A percentile compares a stretch with the other conserved stretches of the same genome.
Conservation (phyloP, 169 alveolate species). For the Eimeria sp. region DNA sequence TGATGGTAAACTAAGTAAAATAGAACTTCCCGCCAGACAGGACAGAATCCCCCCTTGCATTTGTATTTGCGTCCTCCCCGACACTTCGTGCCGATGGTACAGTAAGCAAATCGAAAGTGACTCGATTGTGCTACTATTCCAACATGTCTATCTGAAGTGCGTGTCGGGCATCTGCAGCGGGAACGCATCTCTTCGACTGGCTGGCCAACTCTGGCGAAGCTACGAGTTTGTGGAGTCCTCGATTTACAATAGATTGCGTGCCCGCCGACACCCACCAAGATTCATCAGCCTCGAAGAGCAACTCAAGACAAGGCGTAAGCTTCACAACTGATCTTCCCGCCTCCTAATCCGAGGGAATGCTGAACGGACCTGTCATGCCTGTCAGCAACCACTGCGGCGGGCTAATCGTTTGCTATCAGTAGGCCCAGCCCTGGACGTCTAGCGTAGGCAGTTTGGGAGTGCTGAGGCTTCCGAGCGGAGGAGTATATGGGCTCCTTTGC, state of each 20-base stretch:
- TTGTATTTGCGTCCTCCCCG: not conserved
- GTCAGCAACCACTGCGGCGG: not conserved
- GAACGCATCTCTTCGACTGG: conserved; percentile 21
- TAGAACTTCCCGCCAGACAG: not conserved
- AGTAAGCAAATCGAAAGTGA: not conserved
- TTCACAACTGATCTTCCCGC: not conserved
- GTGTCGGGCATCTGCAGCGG: conserved; percentile 48
- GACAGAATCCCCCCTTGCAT: not conserved
- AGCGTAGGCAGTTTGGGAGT: not conserved
- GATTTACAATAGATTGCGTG: conserved; percentile 33
- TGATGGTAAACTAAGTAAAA: not conserved
- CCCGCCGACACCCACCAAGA: not conserved
- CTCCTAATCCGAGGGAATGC: not conserved
- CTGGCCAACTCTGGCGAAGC: not conserved
- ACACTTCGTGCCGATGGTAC: not conserved
- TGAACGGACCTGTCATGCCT: not conserved
- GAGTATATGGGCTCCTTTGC: conserved; percentile 27
- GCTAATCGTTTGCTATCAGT: not conserved
- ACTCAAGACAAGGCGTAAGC: not conserved
- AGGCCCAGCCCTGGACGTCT: not conserved
- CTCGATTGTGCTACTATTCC: not conserved
- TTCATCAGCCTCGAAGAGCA: not conserved
- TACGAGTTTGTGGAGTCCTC: conserved; percentile 33
- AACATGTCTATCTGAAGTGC: not conserved
- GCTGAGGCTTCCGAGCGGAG: conserved; percentile 3